Evolutionary conservation across 257 asterid genomes (phyloP), one percentile per base, ranked within the genome.

Genomic region (Solanum gandarillasii): DNA sequence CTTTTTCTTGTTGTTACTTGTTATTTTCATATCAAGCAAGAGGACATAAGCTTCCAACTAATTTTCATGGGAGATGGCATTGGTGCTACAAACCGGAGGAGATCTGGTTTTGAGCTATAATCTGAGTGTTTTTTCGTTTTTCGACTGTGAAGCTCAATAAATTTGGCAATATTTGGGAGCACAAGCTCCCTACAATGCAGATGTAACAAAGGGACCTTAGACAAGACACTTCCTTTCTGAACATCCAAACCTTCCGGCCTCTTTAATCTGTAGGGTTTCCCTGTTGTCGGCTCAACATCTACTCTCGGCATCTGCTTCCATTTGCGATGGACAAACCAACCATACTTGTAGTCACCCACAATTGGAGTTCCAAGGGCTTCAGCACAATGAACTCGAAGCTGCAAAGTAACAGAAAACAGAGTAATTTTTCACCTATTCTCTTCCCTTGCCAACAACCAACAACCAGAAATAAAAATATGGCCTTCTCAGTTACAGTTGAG

Each of bases 361-460:
- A 97, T 95, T 55, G 99, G 99, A 48, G 98, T 95, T 43, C 99
- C 98, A 39, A 95, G 99, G 83, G 96, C 99, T 91, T 95, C 99
- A 16, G 98, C 98, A 89, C 98, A 97, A 87, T 97, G 99, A 82
- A 97, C 98, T 25, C 99, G 94, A 36, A 97, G 95, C 99, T 97
- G 92, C 83, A 83, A 25, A 83, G 83, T 31, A 23, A 48, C 83
- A 70, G 31, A 23, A 87, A 43, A 46, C 38, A 81, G 2, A 29
- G 48, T 81, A 36, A 81, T 46, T 27, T 81, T 81, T 81, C 85
- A 39, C 41, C 39, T 46, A 29, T 81, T 79, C 25, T 32, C 38
- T 36, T 41, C n/a, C 39, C 85, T 13, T 43, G 52, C 39, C 38
- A 29, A 79, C 67, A 46, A 27, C 6, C 6, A 81, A 81, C 27